Conservation (phyloP, 257 asterid genomes). For the Primulina tabacum region DNA sequence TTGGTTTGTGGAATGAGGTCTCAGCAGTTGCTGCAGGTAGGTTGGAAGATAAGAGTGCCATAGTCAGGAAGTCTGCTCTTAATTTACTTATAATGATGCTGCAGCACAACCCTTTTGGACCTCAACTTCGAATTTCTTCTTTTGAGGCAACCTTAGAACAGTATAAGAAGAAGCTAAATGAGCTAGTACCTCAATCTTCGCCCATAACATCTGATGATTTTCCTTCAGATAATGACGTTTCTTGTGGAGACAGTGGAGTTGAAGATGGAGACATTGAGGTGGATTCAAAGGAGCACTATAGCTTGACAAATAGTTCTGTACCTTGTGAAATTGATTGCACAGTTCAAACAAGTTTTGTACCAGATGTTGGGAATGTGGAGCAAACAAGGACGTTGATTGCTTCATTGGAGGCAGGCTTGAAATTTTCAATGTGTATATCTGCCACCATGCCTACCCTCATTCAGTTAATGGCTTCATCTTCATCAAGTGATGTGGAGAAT, state of each 20-base stretch:
- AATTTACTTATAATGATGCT: slow-evolving; percentile 86
- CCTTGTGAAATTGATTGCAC: slow-evolving; percentile 40
- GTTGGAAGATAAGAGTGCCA: slow-evolving; percentile 94
- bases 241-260: slow-evolving; percentile 55
- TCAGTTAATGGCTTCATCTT: slow-evolving; percentile 96
- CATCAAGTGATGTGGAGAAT: slow-evolving; percentile 92
- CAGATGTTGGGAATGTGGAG: slow-evolving; percentile 91
- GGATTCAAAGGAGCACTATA: slow-evolving; percentile 38
- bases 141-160: slow-evolving; percentile 96
- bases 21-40: slow-evolving; percentile 92
- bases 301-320: slow-evolving; percentile 70
- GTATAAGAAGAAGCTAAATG: slow-evolving; percentile 78
- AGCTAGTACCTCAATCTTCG: slow-evolving; percentile 55
- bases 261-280: slow-evolving; percentile 44
- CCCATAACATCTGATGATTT: slow-evolving; percentile 35
- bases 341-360: slow-evolving; percentile 51
- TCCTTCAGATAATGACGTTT: slow-evolving; percentile 44
- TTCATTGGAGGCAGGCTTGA: slow-evolving; percentile 88
- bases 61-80: slow-evolving; percentile 95
- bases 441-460: slow-evolving; percentile 78
- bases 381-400: slow-evolving; percentile 96
- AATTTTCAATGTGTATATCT: slow-evolving; percentile 79
- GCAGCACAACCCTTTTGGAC: slow-evolving; percentile 98
- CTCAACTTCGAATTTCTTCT: slow-evolving; percentile 79
- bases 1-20: slow-evolving; percentile 97